Base-by-base conservation (phyloP, 768 basidiomycete species). In the Suillus ampliporus region DNA sequence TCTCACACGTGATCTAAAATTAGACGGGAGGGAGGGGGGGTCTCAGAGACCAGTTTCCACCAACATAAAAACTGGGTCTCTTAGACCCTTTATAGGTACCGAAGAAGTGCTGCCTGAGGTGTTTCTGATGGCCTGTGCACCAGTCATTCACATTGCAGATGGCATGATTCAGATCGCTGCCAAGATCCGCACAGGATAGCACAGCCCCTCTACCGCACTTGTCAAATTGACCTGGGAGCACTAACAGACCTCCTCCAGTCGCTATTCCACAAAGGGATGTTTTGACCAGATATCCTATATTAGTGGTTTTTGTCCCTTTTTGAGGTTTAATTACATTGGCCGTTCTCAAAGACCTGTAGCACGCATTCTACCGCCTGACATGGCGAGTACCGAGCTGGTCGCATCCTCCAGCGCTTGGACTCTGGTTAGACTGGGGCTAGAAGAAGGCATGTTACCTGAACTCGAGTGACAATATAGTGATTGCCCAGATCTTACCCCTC, bases 141-240 rank as follows among this genome's bases (percentile, higher is more conserved):
- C 72, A n/a, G 19, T 0, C 56, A 63, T 21, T 63, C 72, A 9
- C n/a, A n/a, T n/a, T n/a, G n/a, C n/a, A n/a, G 63, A 65, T 3
- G 64, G n/a, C 67, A 17, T 64, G 57, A 61, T 53, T 67, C 79
- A 21, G 68, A 77, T 67, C 69, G 75, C 35, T 75, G 59, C 68
- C 74, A 47, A 21, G 69, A 71, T 4, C 65, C 60, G 44, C 62
- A 53, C 34, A 43, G 7, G 71, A 68, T 40, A 78, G 82, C 67
- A 83, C 83, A n/a, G 84, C 83, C 1, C 86, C 84, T 0, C 84
- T 87, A 3, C 89, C 90, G 17, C 82, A 90, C 56, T 90, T 89
- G 60, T 78, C 78, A 26, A 86, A 89, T 73, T 79, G 90, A 11
- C 90, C 91, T 2, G 83, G 84, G 14, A 90, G 88, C 69, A 71